A percentile compares a stretch with the other conserved stretches of the same genome.
phyloP scores from a whole-genome alignment of 345 rosid species.

The Aquilaria malaccensis region DNA sequence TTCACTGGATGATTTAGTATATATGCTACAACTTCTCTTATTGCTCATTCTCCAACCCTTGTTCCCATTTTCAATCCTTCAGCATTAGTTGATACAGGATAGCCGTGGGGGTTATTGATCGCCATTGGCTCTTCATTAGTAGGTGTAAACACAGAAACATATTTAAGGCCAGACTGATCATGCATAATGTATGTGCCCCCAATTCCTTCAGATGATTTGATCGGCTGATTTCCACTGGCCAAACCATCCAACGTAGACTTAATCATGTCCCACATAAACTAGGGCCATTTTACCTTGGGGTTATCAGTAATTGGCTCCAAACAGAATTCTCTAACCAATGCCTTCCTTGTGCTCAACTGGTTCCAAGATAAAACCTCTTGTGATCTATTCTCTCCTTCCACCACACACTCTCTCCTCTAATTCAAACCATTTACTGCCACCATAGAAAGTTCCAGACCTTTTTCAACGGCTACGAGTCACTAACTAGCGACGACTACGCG shows the following conservation, averaged over 20 bases:
- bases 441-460: slow-evolving; percentile 42
- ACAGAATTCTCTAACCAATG: slow-evolving; percentile 28
- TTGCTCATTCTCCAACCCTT: slow-evolving; percentile 79
- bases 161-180: slow-evolving; percentile 45
- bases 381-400: slow-evolving; percentile 16
- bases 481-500: too few relatives aligned
- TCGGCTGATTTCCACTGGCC: slow-evolving; percentile 51
- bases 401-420: slow-evolving; percentile 16
- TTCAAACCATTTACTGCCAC: slow-evolving; percentile 28
- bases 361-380: slow-evolving; percentile 14
- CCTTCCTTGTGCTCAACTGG: slow-evolving; percentile 24
- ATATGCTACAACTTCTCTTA: slow-evolving; percentile 84
- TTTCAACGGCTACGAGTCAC: slow-evolving; percentile 21
- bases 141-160: slow-evolving; percentile 79
- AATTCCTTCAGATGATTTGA: slow-evolving; percentile 67
- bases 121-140: slow-evolving; percentile 92
- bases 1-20: slow-evolving; percentile 71
- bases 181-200: slow-evolving; percentile 89
- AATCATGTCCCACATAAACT: slow-evolving; percentile 52
- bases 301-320: slow-evolving; percentile 49
- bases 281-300: slow-evolving; percentile 35
- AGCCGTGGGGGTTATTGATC: slow-evolving; percentile 68
- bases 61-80: slow-evolving; percentile 93
- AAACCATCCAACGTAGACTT: slow-evolving; percentile 52
- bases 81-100: slow-evolving; percentile 56